Evolutionary conservation across 306 rosid species (phyloP).

Genomic region (Betula pendula): DNA sequence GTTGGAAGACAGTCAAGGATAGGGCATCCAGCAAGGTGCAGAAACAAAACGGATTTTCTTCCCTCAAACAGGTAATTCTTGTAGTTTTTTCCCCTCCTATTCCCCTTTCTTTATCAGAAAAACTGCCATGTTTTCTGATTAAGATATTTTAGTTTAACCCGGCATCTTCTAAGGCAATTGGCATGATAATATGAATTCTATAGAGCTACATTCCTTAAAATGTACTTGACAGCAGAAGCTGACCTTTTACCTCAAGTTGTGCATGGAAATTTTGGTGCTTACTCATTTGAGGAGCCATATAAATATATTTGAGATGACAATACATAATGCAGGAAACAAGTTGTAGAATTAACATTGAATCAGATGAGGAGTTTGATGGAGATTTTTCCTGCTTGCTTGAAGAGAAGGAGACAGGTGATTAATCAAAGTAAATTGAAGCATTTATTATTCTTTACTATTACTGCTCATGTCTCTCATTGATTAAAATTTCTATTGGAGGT

Average conservation of each 20-base stretch:
- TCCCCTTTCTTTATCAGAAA: constrained; percentile 13
- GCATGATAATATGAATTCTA: constrained; percentile 5
- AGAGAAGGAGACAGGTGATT: constrained; percentile 61
- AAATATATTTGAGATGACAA: constrained; percentile 36
- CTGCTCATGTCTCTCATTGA: background rate
- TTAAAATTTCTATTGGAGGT: background rate
- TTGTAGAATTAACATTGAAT: constrained; percentile 63
- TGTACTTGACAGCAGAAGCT: constrained; percentile 26
- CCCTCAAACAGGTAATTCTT: constrained; percentile 45
- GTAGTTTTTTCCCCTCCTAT: constrained; percentile 5
- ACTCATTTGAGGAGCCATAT: constrained; percentile 8
- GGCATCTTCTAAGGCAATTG: constrained; percentile 11
- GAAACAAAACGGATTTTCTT: constrained; percentile 36
- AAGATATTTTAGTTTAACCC: constrained; percentile 3
- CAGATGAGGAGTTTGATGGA: constrained; percentile 78
- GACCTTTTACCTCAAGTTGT: constrained; percentile 10
- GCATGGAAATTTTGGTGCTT: constrained; percentile 26
- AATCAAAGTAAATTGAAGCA: constrained; percentile 25
- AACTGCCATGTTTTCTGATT: constrained; percentile 12
- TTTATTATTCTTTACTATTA: constrained; percentile 1
- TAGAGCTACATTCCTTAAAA: background rate
- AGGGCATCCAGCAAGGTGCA: constrained; percentile 41
- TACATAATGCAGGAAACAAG: constrained; percentile 51
- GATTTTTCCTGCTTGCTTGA: constrained; percentile 68
- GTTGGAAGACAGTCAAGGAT: constrained; percentile 64